Base-by-base conservation (phyloP, 2,329 filamentous ascomycete species). In the Aspergillus cejpii region DNA sequence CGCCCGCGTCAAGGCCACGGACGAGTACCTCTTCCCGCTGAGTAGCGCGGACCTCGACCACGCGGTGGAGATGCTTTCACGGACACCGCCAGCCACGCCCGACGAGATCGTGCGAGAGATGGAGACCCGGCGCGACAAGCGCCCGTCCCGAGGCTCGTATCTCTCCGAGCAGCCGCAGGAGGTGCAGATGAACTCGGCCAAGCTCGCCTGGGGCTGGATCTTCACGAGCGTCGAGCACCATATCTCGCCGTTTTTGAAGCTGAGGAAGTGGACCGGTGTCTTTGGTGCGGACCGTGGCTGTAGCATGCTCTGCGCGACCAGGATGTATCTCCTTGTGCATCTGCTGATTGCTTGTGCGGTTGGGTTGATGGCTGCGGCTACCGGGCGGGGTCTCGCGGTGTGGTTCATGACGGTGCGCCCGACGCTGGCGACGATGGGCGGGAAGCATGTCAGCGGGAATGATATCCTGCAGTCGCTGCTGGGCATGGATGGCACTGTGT, bases 311-410 rank as follows among this genome's bases (percentile, higher is more conserved):
- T 40, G 44, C 34, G 20, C 40, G 1, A 37, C 38, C 3, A 27
- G 40, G 8, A 42, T 37, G 40, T 42, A 42, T 17, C 27, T 42
- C 19, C 40, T 42, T 15, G 40, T 42, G 2, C 40, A 42, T 34
- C 21, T 42, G 20, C 40, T 42, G 4, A 34, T 42, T 17, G 17
- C 40, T 12, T 42, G 40, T 33, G 40, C 40, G 4, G 40, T 42
- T 6, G 40, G 39, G 6, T 27, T 42, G 6, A 42, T 42, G 39
- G 39, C 39, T 20, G 39, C 39, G 10, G 39, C 39, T 8, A 42
- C 39, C 11, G 39, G 39, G 14, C 27, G 39, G 12, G 39, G 39
- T 1, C 39, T 42, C 8, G 39, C 39, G 10, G 39, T 42, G 6
- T 42, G 39, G 27, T 17, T 42, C 14, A 42, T 42, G 39, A 19